phyloP scores from a whole-genome alignment of 768 basidiomycete genomes.

The Auricularia sp. region DNA sequence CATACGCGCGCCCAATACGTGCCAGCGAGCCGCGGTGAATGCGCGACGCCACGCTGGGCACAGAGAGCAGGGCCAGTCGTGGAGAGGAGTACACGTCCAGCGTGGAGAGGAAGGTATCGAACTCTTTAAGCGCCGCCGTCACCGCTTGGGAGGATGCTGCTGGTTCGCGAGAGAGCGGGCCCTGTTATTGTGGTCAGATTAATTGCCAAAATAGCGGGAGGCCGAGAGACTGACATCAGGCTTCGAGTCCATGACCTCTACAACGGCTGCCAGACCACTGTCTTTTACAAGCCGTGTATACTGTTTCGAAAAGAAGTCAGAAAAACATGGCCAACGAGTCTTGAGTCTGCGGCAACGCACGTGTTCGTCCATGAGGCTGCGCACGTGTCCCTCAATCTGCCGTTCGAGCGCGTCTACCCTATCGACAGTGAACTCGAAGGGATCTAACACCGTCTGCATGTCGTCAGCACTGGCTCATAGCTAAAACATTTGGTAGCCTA shows the following conservation, averaged over 20 bases:
- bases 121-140: constrained; percentile 50
- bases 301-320: constrained; percentile 13
- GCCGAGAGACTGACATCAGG: too few relatives aligned
- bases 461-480: neutral
- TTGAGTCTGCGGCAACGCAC: constrained; percentile 33
- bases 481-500: constrained; percentile 23
- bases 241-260: constrained; percentile 10
- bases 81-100: constrained; percentile 74
- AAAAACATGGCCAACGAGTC: too few relatives aligned
- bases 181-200: constrained; percentile 24
- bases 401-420: constrained; percentile 50
- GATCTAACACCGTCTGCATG: constrained; percentile 50
- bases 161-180: constrained; percentile 69
- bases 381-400: constrained; percentile 52
- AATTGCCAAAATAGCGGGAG: constrained; percentile 6
- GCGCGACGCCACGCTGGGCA: constrained; percentile 50
- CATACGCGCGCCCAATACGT: constrained; percentile 62
- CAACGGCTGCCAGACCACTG: constrained; percentile 30
- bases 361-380: constrained; percentile 68
- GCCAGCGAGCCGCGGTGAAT: constrained; percentile 72
- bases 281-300: constrained; percentile 27
- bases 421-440: constrained; percentile 55
- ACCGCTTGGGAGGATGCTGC: constrained; percentile 55
- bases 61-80: constrained; percentile 62
- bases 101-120: constrained; percentile 79